Evolutionary conservation across 352 stramenopile species (phyloP).

Genomic region (Globisporangium ultimum): DNA sequence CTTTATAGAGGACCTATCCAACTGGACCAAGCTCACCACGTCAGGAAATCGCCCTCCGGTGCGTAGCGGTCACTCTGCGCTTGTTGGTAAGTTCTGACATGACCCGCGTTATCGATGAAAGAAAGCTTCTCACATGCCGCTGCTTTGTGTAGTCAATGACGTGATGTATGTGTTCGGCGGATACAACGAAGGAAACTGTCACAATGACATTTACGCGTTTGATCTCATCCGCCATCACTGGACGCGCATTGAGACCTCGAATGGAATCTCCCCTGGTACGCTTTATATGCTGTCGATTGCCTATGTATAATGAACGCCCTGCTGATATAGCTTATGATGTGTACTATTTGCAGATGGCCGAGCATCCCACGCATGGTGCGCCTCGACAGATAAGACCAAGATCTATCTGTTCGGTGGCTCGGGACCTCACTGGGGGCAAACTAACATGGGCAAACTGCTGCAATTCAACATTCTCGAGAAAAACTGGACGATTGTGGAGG

Average conservation of each 20-base stretch:
- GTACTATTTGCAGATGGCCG: conserved; percentile 44
- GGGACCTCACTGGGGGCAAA: conserved; percentile 79
- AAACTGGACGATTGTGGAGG: conserved; percentile 79
- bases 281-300: neutral
- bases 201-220: conserved; percentile 84
- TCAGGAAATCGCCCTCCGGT: conserved; percentile 67
- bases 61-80: conserved; percentile 74
- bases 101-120: neutral
- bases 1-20: conserved; percentile 43
- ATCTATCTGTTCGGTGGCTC: conserved; percentile 79
- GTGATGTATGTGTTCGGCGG: conserved; percentile 83
- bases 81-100: conserved; percentile 46
- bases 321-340: neutral
- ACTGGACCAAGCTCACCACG: conserved; percentile 75
- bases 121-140: conserved; percentile 3
- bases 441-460: conserved; percentile 84
- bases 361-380: conserved; percentile 74
- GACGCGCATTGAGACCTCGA: conserved; percentile 69
- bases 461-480: conserved; percentile 76
- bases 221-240: conserved; percentile 78
- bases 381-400: conserved; percentile 68
- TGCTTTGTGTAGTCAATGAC: conserved; percentile 41
- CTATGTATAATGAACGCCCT: neutral
- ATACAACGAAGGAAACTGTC: conserved; percentile 85
- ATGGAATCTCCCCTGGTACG: conserved; percentile 66